Percentiles rank a stretch among this genome's conserved stretches.
These are phyloP conservation scores for Blumeria hordei DNA, from an alignment of 2,329 filamentous ascomycete species.

Conservation along the genomic window DNA sequence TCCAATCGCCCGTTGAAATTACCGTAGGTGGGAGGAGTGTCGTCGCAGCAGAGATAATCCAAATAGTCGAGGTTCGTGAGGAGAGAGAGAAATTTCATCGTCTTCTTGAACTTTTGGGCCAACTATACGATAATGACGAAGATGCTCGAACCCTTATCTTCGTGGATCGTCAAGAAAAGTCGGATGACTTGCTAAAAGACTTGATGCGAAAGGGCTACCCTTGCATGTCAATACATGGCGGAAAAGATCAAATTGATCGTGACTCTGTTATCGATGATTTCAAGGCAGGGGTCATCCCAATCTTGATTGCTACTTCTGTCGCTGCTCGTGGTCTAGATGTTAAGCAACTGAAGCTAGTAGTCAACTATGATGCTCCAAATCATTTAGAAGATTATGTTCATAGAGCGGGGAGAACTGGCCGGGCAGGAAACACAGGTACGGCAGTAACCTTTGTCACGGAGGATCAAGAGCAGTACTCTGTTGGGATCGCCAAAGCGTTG, in stretches of 20 bases:
- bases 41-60: conserved; percentile 79
- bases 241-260: conserved; percentile 80
- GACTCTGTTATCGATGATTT: conserved; percentile 85
- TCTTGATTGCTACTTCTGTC: conserved; percentile 85
- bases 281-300: conserved; percentile 71
- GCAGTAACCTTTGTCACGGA: conserved; percentile 86
- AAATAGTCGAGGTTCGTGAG: conserved; percentile 69
- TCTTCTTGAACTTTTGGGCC: conserved; percentile 64
- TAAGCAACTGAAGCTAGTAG: conserved; percentile 81
- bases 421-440: conserved; percentile 82
- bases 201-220: conserved; percentile 67
- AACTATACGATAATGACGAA: conserved; percentile 67
- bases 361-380: conserved; percentile 88
- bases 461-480: conserved; percentile 74
- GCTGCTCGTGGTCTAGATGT: conserved; percentile 89
- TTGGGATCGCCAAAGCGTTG: conserved; percentile 65
- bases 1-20: conserved; percentile 72
- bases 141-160: conserved; percentile 80
- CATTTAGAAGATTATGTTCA: conserved; percentile 95
- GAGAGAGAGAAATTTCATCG: conserved; percentile 67
- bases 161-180: conserved; percentile 76
- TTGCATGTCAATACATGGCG: conserved; percentile 82
- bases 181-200: conserved; percentile 56
- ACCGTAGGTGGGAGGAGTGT: conserved; percentile 71
- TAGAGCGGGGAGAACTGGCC: conserved; percentile 74